Base-by-base conservation (phyloP, 331 rosid genomes). In the Quercus lobata region DNA sequence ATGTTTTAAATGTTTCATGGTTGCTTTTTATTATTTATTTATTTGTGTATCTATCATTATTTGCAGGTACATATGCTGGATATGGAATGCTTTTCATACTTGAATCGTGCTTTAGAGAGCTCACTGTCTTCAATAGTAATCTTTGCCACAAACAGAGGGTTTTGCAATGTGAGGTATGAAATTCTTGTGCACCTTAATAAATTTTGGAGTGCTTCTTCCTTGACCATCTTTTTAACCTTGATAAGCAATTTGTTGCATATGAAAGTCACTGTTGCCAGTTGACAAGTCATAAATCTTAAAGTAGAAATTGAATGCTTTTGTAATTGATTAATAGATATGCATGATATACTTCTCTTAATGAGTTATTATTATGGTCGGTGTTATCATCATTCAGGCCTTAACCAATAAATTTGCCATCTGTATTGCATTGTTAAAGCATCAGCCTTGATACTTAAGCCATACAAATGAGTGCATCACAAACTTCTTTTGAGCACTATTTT, bases 71-170 rank as follows among this genome's bases (percentile, higher is more conserved):
- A 95, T 83, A 95, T 95, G 97, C 90, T 95, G 83, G 99, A 95
- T 76, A 92, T 95, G 99, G 99, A 95, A 84, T 91, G 99, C 79
- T 95, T 95, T 91, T 95, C 98, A 0, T 95, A 92, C 87, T 44
- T 95, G 86, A 95, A 92, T 78, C 96, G 97, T 72, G 99, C 99
- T 69, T 91, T 95, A 78, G 99, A 95, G 89, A 95, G 99, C 86
- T 90, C 99, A 18, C 82, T 92, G n/a, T 95, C 99, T 78, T 97
- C 99, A 21, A 95, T 95, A 12, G 97, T 95, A 76, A 95, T 95
- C 72, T 91, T 95, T 88, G 97, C 99, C 35, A 95, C 99, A 55
- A 95, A 95, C 56, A 91, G 99, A 91, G 99, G 99, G 79, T 90
- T 95, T 80, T 95, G 97, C 88, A 87, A 81, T 15, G 97, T 95